phyloP scores from a whole-genome alignment of 1,284 basidiomycete genomes.

The Sanghuangporus sanghuang region DNA sequence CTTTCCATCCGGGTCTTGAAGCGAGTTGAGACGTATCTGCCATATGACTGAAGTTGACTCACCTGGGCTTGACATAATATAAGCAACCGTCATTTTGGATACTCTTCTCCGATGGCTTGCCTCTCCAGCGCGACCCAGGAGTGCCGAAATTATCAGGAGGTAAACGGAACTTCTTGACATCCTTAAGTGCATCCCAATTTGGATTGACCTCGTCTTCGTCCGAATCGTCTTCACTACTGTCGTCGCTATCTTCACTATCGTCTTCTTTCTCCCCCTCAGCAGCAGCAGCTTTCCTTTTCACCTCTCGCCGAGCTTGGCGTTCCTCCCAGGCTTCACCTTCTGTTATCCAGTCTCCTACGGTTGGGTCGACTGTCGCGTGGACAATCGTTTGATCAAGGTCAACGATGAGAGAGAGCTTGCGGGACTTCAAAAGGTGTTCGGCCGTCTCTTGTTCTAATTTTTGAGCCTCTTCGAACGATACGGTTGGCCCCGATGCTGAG shows the following conservation, averaged over 20 bases:
- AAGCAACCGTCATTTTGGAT: slow-evolving; percentile 78
- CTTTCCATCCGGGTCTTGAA: slow-evolving; percentile 77
- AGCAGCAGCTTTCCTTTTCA: slow-evolving; percentile 23
- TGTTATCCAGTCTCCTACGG: slow-evolving; percentile 93
- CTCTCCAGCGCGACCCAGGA: slow-evolving; percentile 27
- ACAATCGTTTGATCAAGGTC: slow-evolving; percentile 99
- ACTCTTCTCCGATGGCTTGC: slow-evolving; percentile 53
- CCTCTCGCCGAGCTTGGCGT: slow-evolving; percentile 37
- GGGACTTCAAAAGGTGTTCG: slow-evolving; percentile 66
- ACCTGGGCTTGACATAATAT: slow-evolving; percentile 98
- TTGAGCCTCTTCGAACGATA: slow-evolving; percentile 82
- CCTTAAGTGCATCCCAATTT: slow-evolving; percentile 84
- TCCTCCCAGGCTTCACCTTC: slow-evolving; percentile 77
- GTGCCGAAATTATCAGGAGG: slow-evolving; percentile 71
- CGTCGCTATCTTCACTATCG: slow-evolving; percentile 36
- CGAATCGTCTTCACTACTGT: slow-evolving; percentile 31
- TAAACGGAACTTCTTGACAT: slow-evolving; percentile 85
- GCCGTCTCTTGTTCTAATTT: slow-evolving; percentile 83
- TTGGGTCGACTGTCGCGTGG: slow-evolving; percentile 97
- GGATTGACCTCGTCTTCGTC: slow-evolving; percentile 69
- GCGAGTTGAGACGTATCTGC: slow-evolving; percentile 14
- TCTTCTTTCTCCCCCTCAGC: slow-evolving; percentile 23
- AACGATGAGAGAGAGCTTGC: slow-evolving; percentile 91
- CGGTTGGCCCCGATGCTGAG: slow-evolving; percentile 71
- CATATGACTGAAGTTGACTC: slow-evolving; percentile 25